A percentile compares a stretch with the other conserved stretches of the same genome.
Evolutionary conservation across 2,329 filamentous ascomycete species (phyloP).

Genomic region (Magnaporthales sp.): DNA sequence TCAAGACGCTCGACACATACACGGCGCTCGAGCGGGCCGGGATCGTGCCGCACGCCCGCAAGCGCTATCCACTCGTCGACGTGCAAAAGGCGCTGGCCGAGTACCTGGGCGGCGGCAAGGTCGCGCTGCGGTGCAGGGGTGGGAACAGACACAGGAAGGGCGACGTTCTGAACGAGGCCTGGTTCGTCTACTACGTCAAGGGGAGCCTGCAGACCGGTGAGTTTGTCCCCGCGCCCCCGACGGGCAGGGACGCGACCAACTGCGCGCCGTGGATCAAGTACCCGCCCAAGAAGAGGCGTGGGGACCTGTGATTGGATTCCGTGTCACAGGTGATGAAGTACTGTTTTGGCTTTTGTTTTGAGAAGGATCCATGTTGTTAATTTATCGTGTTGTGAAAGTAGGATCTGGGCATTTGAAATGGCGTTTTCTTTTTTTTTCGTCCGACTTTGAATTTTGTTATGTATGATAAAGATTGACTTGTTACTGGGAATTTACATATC

Average conservation of each 20-base stretch:
- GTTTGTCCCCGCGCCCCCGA: constrained; percentile 33
- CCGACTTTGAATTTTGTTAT: background rate
- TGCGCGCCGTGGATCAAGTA: constrained; percentile 30
- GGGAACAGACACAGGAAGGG: constrained; percentile 16
- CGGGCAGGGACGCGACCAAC: constrained; percentile 28
- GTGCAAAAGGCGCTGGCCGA: constrained; percentile 32
- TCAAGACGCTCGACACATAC: constrained; percentile 33
- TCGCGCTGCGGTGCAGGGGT: constrained; percentile 31
- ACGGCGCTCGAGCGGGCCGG: constrained; percentile 25
- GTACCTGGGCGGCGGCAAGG: constrained; percentile 32
- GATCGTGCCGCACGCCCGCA: constrained; percentile 24
- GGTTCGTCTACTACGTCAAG: constrained; percentile 44
- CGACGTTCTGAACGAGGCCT: constrained; percentile 38
- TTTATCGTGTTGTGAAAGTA: background rate
- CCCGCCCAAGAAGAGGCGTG: constrained; percentile 24
- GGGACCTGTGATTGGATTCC: constrained; percentile 2
- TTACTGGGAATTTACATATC: background rate
- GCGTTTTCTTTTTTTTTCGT: background rate
- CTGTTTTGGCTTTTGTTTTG: background rate
- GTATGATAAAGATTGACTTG: background rate
- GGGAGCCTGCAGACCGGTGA: constrained; percentile 41
- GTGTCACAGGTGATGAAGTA: background rate
- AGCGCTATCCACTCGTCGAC: constrained; percentile 32
- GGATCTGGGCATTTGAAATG: background rate
- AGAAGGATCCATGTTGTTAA: background rate